These are phyloP conservation scores for Chalaropsis ovoidea DNA, from an alignment of 2,329 filamentous ascomycete genomes.

Conservation along the genomic window DNA sequence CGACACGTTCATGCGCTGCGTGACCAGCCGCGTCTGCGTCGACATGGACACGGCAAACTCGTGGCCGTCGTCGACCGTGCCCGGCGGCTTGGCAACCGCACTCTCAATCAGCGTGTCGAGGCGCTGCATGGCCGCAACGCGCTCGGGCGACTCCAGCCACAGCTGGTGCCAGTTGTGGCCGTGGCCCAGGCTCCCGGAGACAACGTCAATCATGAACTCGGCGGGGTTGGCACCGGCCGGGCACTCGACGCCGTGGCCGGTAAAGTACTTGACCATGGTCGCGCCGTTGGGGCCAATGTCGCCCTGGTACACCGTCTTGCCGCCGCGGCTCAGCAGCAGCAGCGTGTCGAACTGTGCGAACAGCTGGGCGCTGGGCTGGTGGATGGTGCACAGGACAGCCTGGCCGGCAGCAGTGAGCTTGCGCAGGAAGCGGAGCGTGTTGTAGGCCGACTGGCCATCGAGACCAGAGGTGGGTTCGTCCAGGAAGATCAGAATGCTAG, in stretches of 20 bases:
- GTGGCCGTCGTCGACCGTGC: conserved; percentile 42
- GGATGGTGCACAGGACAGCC: conserved; percentile 59
- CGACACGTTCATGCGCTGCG: conserved; percentile 50
- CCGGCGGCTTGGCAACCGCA: conserved; percentile 39
- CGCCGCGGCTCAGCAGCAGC: conserved; percentile 53
- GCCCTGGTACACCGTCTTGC: conserved; percentile 58
- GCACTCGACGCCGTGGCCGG: conserved; percentile 53
- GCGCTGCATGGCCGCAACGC: conserved; percentile 46
- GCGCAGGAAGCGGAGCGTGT: conserved; percentile 54
- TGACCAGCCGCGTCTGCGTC: conserved; percentile 54
- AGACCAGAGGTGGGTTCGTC: conserved; percentile 56
- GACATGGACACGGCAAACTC: conserved; percentile 63
- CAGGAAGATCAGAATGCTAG: conserved; percentile 49
- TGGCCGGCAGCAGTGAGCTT: conserved; percentile 58
- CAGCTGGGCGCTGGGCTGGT: conserved; percentile 57
- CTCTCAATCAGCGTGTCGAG: conserved; percentile 53
- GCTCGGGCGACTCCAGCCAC: conserved; percentile 56
- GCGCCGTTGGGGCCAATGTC: conserved; percentile 46
- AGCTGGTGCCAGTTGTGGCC: conserved; percentile 56
- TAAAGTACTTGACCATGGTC: conserved; percentile 54
- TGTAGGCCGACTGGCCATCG: conserved; percentile 58
- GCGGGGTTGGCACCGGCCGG: conserved; percentile 56
- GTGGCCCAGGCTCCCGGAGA: conserved; percentile 41
- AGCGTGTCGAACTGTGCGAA: conserved; percentile 59
- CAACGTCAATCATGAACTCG: conserved; percentile 61